Evolutionary conservation across 306 rosid genomes (phyloP), one percentile per base, ranked within the genome.

Genomic region (Canavalia ensiformis): DNA sequence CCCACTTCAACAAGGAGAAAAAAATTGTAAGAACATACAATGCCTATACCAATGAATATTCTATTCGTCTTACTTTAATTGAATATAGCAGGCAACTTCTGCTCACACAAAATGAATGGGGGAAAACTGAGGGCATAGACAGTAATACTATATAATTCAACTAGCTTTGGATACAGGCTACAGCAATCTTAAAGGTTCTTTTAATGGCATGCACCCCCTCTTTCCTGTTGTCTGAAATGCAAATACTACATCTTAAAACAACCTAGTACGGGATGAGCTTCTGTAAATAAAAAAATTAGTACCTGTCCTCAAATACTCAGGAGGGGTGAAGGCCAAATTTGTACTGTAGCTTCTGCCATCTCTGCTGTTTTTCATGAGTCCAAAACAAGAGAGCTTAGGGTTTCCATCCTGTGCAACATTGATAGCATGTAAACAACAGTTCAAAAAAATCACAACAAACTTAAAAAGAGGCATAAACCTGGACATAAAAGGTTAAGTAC

Each of bases 341-440:
- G 97, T 92, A 77, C 97, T 92, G 33, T 90, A 92, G 86, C 97
- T 92, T 86, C 85, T 89, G 73, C 97, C 97, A 74, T 92, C 97
- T 85, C 92, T 89, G 76, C 97, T 92, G 76, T 92, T 90, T 91
- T 92, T 92, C 97, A 92, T 92, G 35, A 92, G 92, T 55, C 97
- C 97, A 57, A 92, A 92, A 87, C 97, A 92, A 55, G 97, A 92
- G 51, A 90, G 97, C 74, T 94, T 86, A 44, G 95, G 92, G 83
- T 85, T 90, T 9, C 90, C 89, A 72, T 90, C 88, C 94, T 92
- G 89, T 39, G 49, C 79, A 81, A 73, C 75, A 33, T 49, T 13
- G 47, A 78, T 81, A 79, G 44, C 62, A 37, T 56, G 68, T 74
- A 70, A 87, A 54, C 74, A 68, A 39, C 0, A 37, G 11, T 81